These are phyloP conservation scores for Acanthamoeba divionensis DNA, from an alignment of 208 protist species.

Conservation along the genomic window DNA sequence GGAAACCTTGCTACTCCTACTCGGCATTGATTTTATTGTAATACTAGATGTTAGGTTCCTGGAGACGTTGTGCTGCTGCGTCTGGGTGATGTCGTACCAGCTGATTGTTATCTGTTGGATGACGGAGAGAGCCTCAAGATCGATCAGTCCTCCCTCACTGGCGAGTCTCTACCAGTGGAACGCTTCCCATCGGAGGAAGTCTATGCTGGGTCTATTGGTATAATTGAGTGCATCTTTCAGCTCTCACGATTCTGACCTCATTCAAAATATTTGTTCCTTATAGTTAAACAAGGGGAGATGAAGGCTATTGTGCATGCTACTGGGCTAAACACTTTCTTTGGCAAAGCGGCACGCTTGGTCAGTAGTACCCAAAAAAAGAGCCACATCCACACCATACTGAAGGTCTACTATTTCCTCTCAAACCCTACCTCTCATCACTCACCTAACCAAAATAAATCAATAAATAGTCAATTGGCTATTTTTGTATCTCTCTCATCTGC, in stretches of 20 bases:
- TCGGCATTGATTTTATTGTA: too few species aligned
- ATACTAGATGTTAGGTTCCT: constrained; percentile 85
- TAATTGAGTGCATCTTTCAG: constrained; percentile 21
- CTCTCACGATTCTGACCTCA: background rate
- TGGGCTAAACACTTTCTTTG: constrained; percentile 90
- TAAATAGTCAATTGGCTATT: constrained; percentile 71
- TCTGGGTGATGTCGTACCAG: constrained; percentile 88
- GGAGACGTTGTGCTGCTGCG: constrained; percentile 91
- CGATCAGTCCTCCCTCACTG: constrained; percentile 92
- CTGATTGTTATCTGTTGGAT: constrained; percentile 84
- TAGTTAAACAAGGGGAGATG: constrained; percentile 75
- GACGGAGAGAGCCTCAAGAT: constrained; percentile 80
- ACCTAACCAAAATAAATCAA: too few species aligned
- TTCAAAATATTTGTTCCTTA: background rate
- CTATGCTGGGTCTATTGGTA: constrained; percentile 89
- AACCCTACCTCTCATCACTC: background rate
- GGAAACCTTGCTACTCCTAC: constrained; percentile 44
- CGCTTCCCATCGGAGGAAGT: constrained; percentile 85
- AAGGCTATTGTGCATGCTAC: constrained; percentile 78
- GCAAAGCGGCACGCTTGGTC: constrained; percentile 82
- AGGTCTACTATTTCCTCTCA: background rate
- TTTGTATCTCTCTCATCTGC: constrained; percentile 71
- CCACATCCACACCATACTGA: constrained; percentile 63
- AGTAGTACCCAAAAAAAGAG: constrained; percentile 24
- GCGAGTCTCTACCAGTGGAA: constrained; percentile 92